Base-by-base conservation (phyloP, 1,139 yeast genomes). In the Yarrowia galli region DNA sequence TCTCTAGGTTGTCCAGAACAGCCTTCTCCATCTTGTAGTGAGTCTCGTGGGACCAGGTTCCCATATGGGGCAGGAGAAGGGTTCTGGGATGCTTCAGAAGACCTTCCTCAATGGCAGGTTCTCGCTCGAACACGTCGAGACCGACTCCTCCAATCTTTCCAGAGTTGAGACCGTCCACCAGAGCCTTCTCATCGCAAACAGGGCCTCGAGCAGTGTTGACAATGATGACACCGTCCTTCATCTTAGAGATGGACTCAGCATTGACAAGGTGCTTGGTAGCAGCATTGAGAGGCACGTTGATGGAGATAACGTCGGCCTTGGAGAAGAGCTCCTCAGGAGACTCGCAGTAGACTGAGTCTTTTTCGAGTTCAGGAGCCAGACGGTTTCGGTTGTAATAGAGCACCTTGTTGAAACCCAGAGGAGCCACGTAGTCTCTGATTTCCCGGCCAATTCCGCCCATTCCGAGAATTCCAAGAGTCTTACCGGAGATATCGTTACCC, bases 361-460 rank as follows among this genome's bases (percentile, higher is more conserved):
- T 78, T 70, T 83, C 89, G 70, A 87, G 79, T 45, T 87, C 90
- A 0, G 85, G 80, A 5, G 81, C 68, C 69, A 89, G 82, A 70
- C 82, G 79, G 53, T 78, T 77, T 69, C 96, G 83, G 78, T 89
- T 89, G 78, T 89, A 83, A 79, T 89, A 89, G 60, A 85, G 74
- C 71, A 88, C 82, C 75, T 84, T 83, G 61, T 78, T 79, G 76
- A 89, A 88, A 13, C 89, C 91, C 76, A 89, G 87, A 3, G 89
- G 89, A 69, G 72, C 73, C 69, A 87, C 82, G 72, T 91, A 82
- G 75, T 87, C 91, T 69, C 91, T 83, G 67, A 89, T 84, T 13
- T 91, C 87, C 63, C 90, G 82, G 67, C 96, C 96, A 76, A 89
- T 89, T 36, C 95, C 93, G n/a, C 96, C 96, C 88, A 89, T 84